phyloP scores from a whole-genome alignment of 495 filamentous ascomycete genomes.

The Echria macrotheca region DNA sequence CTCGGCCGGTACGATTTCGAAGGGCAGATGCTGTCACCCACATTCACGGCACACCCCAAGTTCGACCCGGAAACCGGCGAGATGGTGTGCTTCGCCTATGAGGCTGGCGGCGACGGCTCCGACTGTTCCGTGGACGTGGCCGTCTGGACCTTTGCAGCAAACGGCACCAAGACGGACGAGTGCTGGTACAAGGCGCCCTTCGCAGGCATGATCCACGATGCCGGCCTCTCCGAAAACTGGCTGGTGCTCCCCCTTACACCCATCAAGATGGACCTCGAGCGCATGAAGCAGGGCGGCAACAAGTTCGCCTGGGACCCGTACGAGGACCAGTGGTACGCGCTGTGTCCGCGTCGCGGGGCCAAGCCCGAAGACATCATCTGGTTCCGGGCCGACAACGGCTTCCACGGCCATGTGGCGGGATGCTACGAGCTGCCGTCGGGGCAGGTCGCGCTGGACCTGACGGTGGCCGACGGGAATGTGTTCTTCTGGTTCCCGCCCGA shows the following conservation, averaged over 20 bases:
- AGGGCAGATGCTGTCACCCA: conserved; percentile 47
- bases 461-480: conserved; percentile 51
- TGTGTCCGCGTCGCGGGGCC: conserved; percentile 44
- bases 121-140: conserved; percentile 45
- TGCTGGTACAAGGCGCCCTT: conserved; percentile 48
- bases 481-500: conserved; percentile 54
- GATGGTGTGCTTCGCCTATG: conserved; percentile 53
- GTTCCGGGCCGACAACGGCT: conserved; percentile 43
- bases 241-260: conserved; percentile 48
- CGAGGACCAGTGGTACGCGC: conserved; percentile 46
- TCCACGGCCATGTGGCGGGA: conserved; percentile 47
- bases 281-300: conserved; percentile 49
- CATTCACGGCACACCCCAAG: conserved; percentile 59
- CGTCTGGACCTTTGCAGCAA: conserved; percentile 39
- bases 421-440: conserved; percentile 47
- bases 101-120: conserved; percentile 40
- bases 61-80: conserved; percentile 53
- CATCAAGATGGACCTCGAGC: conserved; percentile 44
- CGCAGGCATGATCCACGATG: conserved; percentile 54
- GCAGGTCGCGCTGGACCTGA: conserved; percentile 47
- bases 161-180: conserved; percentile 40
- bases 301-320: conserved; percentile 53
- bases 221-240: conserved; percentile 47
- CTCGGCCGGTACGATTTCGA: conserved; percentile 51
- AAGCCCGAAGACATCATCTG: conserved; percentile 46